Evolutionary conservation across 2,329 filamentous ascomycete genomes (phyloP).

Genomic region (Rasamsonia emersonii): DNA sequence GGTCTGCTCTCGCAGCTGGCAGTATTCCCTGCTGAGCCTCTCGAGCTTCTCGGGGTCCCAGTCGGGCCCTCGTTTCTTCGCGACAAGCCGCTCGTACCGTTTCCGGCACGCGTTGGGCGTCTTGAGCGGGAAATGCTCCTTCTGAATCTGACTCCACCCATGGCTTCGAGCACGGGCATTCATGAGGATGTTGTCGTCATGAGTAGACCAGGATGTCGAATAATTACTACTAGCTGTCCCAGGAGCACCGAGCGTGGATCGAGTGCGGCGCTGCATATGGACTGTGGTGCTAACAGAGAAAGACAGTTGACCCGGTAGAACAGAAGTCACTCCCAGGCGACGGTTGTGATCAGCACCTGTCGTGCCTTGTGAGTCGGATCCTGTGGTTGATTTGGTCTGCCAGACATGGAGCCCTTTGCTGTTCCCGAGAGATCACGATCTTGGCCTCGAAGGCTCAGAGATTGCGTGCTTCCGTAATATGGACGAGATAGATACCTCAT

Average conservation of each 20-base stretch:
- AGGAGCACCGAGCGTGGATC: slow-evolving; percentile 1
- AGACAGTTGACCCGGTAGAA: too few relatives aligned
- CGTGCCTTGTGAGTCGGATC: too few relatives aligned
- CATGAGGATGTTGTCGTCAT: slow-evolving; percentile 67
- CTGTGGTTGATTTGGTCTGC: too few relatives aligned
- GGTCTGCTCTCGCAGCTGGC: slow-evolving; percentile 69
- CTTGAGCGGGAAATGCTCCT: slow-evolving; percentile 67
- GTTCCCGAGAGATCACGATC: slow-evolving; percentile 10
- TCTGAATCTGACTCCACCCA: slow-evolving; percentile 77
- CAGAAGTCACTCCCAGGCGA: too few relatives aligned
- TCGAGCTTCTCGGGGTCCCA: slow-evolving; percentile 73
- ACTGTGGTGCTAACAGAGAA: slow-evolving; percentile 3
- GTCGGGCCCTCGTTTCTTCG: slow-evolving; percentile 61
- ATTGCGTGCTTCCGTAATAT: slow-evolving; percentile 8
- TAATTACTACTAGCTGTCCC: slow-evolving; percentile 7
- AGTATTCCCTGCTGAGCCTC: slow-evolving; percentile 67
- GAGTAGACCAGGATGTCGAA: slow-evolving; percentile 58
- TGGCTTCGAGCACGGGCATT: slow-evolving; percentile 63
- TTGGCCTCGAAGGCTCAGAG: slow-evolving; percentile 7
- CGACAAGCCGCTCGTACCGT: slow-evolving; percentile 75
- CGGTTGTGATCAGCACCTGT: too few relatives aligned
- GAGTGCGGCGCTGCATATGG: neutral
- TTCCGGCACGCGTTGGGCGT: slow-evolving; percentile 78
- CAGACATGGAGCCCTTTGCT: slow-evolving; percentile 8
- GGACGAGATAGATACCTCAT: slow-evolving; percentile 6